A percentile compares a stretch with the other conserved stretches of the same genome.
phyloP scores from a whole-genome alignment of 495 filamentous ascomycete genomes.

The Penicillium crystallinum region DNA sequence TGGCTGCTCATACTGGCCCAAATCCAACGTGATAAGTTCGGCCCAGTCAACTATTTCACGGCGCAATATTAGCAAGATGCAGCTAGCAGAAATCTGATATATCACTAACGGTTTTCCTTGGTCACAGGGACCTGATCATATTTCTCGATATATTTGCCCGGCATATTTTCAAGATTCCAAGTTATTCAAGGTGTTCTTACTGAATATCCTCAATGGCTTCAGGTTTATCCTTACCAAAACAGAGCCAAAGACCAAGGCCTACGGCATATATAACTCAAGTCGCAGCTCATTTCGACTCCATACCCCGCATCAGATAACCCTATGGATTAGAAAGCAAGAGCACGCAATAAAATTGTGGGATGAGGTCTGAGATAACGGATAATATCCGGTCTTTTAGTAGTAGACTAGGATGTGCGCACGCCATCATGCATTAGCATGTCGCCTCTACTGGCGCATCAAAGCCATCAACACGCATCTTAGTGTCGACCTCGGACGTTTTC shows the following conservation, averaged over 20 bases:
- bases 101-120: constrained; percentile 37
- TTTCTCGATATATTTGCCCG: constrained; percentile 37
- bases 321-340: constrained; percentile 12
- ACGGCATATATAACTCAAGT: neutral
- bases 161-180: constrained; percentile 25
- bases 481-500: too few species aligned
- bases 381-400: neutral
- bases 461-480: neutral
- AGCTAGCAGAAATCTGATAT: neutral
- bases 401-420: constrained; percentile 17
- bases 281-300: neutral
- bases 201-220: neutral
- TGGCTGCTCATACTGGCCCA: constrained; percentile 44
- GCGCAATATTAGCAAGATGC: constrained; percentile 1
- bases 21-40: constrained; percentile 52
- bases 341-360: constrained; percentile 28
- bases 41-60: constrained; percentile 43
- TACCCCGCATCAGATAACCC: constrained; percentile 8
- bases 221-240: neutral
- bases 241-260: neutral
- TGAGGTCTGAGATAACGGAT: constrained; percentile 20
- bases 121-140: constrained; percentile 48
- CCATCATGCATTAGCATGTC: constrained; percentile 18
- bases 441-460: neutral
- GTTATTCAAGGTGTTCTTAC: too few species aligned